Base-by-base conservation (phyloP, 345 rosid species). In the Brassica carinata region DNA sequence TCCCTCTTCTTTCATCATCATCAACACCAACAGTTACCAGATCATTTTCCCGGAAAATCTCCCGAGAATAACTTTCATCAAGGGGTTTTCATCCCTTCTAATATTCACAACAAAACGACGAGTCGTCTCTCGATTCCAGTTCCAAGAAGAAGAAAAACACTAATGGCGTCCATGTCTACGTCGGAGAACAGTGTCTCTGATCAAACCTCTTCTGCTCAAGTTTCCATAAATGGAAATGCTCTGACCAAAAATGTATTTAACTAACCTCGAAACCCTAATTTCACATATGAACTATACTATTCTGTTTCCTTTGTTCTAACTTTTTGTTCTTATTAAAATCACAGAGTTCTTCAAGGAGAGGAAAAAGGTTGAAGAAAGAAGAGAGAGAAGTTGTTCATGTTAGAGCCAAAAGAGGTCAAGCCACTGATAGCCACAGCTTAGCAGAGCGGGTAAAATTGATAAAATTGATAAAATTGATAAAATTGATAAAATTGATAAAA, bases 381-480 rank as follows among this genome's bases (percentile, higher is more conserved):
- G 85, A 88, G 26, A 87, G 78, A 77, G 94, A 90, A 67, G 92
- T 91, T 33, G 92, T 94, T 83, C 98, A 91, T 81, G 97, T 94
- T 64, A 89, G 98, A 89, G 98, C 98, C 62, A 86, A 88, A 84
- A 89, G 98, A 84, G 98, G 98, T 31, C 95, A 94, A 87, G 98
- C 98, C 73, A 94, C 97, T 67, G 92, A 94, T 75, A 94, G 90
- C 79, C 98, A 94, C 84, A 94, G 98, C 88, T 86, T 94, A 82
- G 96, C 98, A 8, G 98, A 94, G 81, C 84, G 98, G 89, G 98
- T 94, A 85, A 67, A 11, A 1, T 38, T 33, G 3, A 18, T 68
- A 67, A 29, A 11, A 1, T 38, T 33, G 3, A 18, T 68, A 67
- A 29, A 11, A 1, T 38, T 33, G 3, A 18, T 68, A 67, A 29